A percentile compares a stretch with the other conserved stretches of the same genome.
phyloP scores from a whole-genome alignment of 176 grass and related monocot genomes.

The Luzula sylvatica region DNA sequence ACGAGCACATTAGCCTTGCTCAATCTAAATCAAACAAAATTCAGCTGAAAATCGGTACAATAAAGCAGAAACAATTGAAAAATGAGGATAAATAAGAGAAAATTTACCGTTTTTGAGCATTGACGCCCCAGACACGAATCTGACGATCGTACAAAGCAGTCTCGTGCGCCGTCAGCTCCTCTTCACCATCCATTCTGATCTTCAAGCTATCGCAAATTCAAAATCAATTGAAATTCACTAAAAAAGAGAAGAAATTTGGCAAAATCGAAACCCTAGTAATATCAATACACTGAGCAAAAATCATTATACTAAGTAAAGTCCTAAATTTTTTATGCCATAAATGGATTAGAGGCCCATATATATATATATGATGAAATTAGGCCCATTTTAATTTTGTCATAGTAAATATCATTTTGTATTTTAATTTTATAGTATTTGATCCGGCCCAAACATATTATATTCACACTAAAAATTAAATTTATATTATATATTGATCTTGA shows the following conservation, averaged over 20 bases:
- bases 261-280: slow-evolving; percentile 13
- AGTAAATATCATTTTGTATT: too few relatives aligned
- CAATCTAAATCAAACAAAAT: slow-evolving; percentile 32
- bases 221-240: too few relatives aligned
- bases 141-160: slow-evolving; percentile 97
- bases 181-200: slow-evolving; percentile 24
- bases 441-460: too few relatives aligned
- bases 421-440: too few relatives aligned
- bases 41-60: neutral
- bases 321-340: too few relatives aligned
- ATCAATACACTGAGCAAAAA: neutral
- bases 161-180: slow-evolving; percentile 81
- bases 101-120: slow-evolving; percentile 86
- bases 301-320: neutral
- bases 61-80: neutral
- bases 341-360: too few relatives aligned
- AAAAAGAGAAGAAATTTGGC: neutral
- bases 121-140: slow-evolving; percentile 94
- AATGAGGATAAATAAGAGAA: neutral
- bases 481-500: too few relatives aligned
- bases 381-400: too few relatives aligned
- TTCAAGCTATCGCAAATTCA: neutral
- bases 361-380: too few relatives aligned
- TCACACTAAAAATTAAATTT: too few relatives aligned
- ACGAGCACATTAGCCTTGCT: slow-evolving; percentile 86